A percentile compares a stretch with the other conserved stretches of the same genome.
Conservation (phyloP, 75 land plant genomes). For the Cryptomeria japonica region DNA sequence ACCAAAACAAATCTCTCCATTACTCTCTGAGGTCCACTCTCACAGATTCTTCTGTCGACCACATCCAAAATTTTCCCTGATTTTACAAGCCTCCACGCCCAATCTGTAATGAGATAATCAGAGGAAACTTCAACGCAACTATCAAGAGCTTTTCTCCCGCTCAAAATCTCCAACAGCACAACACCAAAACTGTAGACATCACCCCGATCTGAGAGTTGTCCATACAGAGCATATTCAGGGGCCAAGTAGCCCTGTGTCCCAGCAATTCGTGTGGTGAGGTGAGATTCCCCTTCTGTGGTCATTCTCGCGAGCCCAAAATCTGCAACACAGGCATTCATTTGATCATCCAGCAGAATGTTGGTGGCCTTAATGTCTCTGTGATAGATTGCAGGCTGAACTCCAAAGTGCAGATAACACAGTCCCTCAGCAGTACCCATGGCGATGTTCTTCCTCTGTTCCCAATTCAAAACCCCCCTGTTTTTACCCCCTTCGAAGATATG, state of each 20-base stretch:
- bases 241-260: conserved; percentile 41
- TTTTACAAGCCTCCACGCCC: conserved; percentile 35
- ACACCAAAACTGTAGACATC: conserved; percentile 51
- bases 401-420: conserved; percentile 42
- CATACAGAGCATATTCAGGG: conserved; percentile 36
- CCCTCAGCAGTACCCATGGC: conserved; percentile 71
- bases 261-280: conserved; percentile 22
- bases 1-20: conserved; percentile 20
- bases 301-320: conserved; percentile 48
- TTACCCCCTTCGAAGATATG: conserved; percentile 37
- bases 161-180: conserved; percentile 32
- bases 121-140: conserved; percentile 2
- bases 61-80: conserved; percentile 12
- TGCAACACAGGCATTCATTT: conserved; percentile 48
- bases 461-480: conserved; percentile 23
- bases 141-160: conserved; percentile 36
- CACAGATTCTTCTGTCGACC: conserved; percentile 15
- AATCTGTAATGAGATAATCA: conserved; percentile 17
- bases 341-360: conserved; percentile 51
- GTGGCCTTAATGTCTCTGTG: conserved; percentile 56
- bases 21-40: conserved; percentile 10
- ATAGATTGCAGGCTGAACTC: conserved; percentile 40
- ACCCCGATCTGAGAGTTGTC: conserved; percentile 21
- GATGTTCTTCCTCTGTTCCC: conserved; percentile 77
- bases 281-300: conserved; percentile 14